phyloP scores from a whole-genome alignment of 148 eudicot genomes.

The Chenopodium suecicum region DNA sequence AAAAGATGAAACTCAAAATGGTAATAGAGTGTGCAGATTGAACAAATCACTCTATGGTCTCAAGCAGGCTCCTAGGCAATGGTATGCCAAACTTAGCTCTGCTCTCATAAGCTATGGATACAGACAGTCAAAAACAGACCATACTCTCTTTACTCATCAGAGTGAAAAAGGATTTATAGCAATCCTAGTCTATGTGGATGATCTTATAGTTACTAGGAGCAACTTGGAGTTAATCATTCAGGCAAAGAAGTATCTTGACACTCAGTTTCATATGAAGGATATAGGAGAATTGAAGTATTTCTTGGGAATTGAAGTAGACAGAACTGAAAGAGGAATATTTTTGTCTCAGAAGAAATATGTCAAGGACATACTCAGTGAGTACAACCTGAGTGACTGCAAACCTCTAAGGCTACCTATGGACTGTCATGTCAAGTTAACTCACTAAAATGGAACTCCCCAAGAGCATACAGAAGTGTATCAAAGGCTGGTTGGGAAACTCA shows the following conservation, averaged over 20 bases:
- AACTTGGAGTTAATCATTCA: background rate
- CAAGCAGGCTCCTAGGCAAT: background rate
- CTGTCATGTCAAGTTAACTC: too few relatives aligned
- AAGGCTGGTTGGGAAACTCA: too few relatives aligned
- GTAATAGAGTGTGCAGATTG: background rate
- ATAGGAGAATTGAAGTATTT: too few relatives aligned
- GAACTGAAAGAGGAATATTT: too few relatives aligned
- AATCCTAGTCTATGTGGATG: slow-evolving; percentile 8
- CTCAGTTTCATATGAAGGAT: background rate
- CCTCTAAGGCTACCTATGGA: too few relatives aligned
- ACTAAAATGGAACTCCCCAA: too few relatives aligned
- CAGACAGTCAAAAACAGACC: background rate
- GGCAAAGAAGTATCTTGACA: background rate
- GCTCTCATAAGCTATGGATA: background rate
- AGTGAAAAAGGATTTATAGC: background rate
- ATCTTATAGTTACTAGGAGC: background rate
- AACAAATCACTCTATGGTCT: background rate
- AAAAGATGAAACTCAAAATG: too few relatives aligned
- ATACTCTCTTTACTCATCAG: background rate
- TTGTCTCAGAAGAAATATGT: too few relatives aligned
- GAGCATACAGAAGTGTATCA: too few relatives aligned
- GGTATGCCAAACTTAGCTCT: background rate
- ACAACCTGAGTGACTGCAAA: too few relatives aligned
- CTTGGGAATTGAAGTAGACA: too few relatives aligned
- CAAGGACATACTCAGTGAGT: too few relatives aligned